A percentile compares a stretch with the other conserved stretches of the same genome.
phyloP scores from a whole-genome alignment of 1,284 basidiomycete species.

The Cerioporus squamosus region DNA sequence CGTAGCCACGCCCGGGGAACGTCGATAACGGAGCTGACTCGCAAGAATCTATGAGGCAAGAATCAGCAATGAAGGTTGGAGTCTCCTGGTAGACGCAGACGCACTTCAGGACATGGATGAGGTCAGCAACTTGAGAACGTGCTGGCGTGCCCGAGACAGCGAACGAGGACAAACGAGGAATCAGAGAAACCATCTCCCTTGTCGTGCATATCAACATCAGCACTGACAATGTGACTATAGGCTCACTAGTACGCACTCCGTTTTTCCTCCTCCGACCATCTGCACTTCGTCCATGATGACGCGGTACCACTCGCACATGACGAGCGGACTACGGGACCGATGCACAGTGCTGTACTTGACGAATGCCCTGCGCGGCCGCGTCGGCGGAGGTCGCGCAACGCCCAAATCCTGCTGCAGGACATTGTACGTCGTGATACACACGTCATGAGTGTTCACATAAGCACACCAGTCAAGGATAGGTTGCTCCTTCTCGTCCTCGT shows the following conservation, averaged over 20 bases:
- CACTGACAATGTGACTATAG: neutral
- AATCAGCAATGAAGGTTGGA: too few relatives aligned
- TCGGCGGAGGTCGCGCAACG: constrained; percentile 71
- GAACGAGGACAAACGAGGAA: constrained; percentile 81
- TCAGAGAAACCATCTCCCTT: constrained; percentile 87
- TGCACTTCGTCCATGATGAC: constrained; percentile 97
- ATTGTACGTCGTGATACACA: constrained; percentile 80
- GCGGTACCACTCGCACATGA: constrained; percentile 84
- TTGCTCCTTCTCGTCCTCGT: constrained; percentile 29
- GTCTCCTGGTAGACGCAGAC: constrained; percentile 15
- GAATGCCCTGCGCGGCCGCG: constrained; percentile 66
- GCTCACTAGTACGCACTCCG: constrained; percentile 59
- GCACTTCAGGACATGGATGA: constrained; percentile 73
- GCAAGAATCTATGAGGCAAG: constrained; percentile 60
- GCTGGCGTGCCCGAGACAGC: constrained; percentile 92
- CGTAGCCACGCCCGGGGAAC: constrained; percentile 62
- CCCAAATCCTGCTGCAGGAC: constrained; percentile 70
- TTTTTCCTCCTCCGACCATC: constrained; percentile 78
- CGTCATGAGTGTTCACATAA: constrained; percentile 71
- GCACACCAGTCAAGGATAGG: constrained; percentile 52
- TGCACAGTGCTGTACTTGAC: constrained; percentile 62
- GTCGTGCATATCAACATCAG: neutral
- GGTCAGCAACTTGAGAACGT: constrained; percentile 69
- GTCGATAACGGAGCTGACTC: constrained; percentile 61
- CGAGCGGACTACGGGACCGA: constrained; percentile 71